Evolutionary conservation across 495 filamentous ascomycete species (phyloP).

Genomic region (Hyaloscypha hepaticicola): DNA sequence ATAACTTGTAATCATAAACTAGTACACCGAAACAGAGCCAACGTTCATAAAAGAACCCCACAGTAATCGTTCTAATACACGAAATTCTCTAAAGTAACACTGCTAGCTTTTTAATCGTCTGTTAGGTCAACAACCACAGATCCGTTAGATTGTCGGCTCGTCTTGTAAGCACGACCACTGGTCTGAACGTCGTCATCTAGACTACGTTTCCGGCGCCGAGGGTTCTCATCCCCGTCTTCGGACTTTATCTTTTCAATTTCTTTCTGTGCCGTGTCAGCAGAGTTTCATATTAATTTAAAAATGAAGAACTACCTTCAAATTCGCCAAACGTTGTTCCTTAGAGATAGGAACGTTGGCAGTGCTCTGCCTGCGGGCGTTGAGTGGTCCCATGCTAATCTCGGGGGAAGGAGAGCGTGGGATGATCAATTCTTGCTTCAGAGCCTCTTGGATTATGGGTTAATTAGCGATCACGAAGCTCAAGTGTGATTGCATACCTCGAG

Average conservation of each 20-base stretch:
- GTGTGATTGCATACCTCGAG: conserved; percentile 28
- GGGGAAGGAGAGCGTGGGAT: conserved; percentile 35
- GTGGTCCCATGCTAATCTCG: not conserved
- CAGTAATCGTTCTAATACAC: too few species aligned
- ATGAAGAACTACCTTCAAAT: conserved; percentile 19
- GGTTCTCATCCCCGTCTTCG: conserved; percentile 7
- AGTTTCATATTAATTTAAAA: too few species aligned
- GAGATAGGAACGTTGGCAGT: not conserved
- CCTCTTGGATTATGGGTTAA: conserved; percentile 15
- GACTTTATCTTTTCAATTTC: conserved; percentile 26
- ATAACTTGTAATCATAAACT: too few species aligned
- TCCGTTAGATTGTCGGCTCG: conserved; percentile 1
- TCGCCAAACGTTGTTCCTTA: conserved; percentile 9
- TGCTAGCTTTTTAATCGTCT: conserved; percentile 16
- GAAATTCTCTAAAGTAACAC: not conserved
- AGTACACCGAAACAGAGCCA: too few species aligned
- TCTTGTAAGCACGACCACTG: conserved; percentile 18
- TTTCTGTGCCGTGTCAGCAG: too few species aligned
- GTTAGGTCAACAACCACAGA: conserved; percentile 22
- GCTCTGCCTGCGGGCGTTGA: not conserved
- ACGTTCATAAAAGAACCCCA: too few species aligned
- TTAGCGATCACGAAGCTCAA: conserved; percentile 4
- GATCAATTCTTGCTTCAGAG: conserved; percentile 35
- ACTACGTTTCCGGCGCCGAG: not conserved
- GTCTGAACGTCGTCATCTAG: not conserved